Conservation (phyloP, 2,329 filamentous ascomycete genomes). For the Fusarium robinianum region DNA sequence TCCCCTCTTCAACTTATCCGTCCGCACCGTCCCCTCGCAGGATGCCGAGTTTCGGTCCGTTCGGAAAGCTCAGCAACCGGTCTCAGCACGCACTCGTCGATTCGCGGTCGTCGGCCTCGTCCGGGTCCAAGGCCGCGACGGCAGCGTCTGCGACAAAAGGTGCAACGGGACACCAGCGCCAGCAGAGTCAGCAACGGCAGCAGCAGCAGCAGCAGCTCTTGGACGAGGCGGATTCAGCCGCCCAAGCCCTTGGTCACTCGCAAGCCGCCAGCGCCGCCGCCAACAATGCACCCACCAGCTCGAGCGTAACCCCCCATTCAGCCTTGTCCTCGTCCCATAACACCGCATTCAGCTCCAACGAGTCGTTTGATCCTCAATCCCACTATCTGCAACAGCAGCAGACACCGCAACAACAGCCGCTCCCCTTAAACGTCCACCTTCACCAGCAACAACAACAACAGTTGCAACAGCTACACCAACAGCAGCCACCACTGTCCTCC, state of each 20-base stretch:
- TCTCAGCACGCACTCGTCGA: slow-evolving; percentile 61
- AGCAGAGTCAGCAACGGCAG: slow-evolving; percentile 28
- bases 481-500: slow-evolving; percentile 25
- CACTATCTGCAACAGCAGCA: slow-evolving; percentile 39
- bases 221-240: slow-evolving; percentile 37
- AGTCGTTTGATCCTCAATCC: slow-evolving; percentile 48
- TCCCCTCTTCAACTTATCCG: slow-evolving; percentile 4
- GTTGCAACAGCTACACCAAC: slow-evolving; percentile 20
- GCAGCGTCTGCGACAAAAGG: slow-evolving; percentile 27
- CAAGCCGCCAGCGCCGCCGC: slow-evolving; percentile 20
- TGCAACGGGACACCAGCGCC: slow-evolving; percentile 25
- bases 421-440: slow-evolving; percentile 35
- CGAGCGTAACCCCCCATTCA: slow-evolving; percentile 46
- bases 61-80: slow-evolving; percentile 60
- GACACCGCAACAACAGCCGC: slow-evolving; percentile 36
- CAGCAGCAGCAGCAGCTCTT: slow-evolving; percentile 27
- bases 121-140: slow-evolving; percentile 17
- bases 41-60: slow-evolving; percentile 60
- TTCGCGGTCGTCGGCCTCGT: slow-evolving; percentile 43
- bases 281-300: slow-evolving; percentile 31
- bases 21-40: slow-evolving; percentile 30
- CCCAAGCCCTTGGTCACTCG: slow-evolving; percentile 23
- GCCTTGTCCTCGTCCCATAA: slow-evolving; percentile 48
- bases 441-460: slow-evolving; percentile 18
- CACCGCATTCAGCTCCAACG: slow-evolving; percentile 52